Evolutionary conservation across 2,329 filamentous ascomycete genomes (phyloP).

Genomic region (Huntiella moniliformis): DNA sequence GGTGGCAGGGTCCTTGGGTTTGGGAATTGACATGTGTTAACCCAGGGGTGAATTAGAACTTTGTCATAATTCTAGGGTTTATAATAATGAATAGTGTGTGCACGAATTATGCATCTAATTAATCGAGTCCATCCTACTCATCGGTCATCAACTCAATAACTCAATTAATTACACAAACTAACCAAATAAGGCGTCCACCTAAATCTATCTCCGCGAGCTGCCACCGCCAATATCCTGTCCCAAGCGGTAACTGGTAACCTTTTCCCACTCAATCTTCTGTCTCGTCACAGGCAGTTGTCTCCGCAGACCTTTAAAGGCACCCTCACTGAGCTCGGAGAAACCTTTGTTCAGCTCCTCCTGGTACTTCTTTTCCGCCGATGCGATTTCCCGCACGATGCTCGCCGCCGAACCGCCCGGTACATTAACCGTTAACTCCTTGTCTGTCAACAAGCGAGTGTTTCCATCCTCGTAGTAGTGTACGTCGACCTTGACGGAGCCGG

Average conservation of each 20-base stretch:
- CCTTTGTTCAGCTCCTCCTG: slow-evolving; percentile 90
- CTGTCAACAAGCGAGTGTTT: slow-evolving; percentile 85
- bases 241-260: slow-evolving; percentile 79
- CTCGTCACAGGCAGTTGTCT: slow-evolving; percentile 88
- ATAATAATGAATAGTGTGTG: no score
- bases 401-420: slow-evolving; percentile 44
- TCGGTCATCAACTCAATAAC: background rate
- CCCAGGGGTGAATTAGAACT: no score
- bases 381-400: slow-evolving; percentile 61
- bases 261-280: slow-evolving; percentile 99
- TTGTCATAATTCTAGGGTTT: no score
- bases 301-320: slow-evolving; percentile 81
- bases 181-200: no score
- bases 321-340: slow-evolving; percentile 76
- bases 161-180: background rate
- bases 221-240: slow-evolving; percentile 63
- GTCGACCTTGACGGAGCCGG: slow-evolving; percentile 74
- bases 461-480: slow-evolving; percentile 99
- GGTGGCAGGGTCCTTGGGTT: no score
- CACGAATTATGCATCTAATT: no score
- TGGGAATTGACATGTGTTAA: no score
- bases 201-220: slow-evolving; percentile 30
- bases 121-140: background rate
- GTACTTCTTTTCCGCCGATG: slow-evolving; percentile 69
- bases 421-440: slow-evolving; percentile 49